Base-by-base conservation (phyloP, 73 alveolate genomes). In the Paramecium biaurelia region DNA sequence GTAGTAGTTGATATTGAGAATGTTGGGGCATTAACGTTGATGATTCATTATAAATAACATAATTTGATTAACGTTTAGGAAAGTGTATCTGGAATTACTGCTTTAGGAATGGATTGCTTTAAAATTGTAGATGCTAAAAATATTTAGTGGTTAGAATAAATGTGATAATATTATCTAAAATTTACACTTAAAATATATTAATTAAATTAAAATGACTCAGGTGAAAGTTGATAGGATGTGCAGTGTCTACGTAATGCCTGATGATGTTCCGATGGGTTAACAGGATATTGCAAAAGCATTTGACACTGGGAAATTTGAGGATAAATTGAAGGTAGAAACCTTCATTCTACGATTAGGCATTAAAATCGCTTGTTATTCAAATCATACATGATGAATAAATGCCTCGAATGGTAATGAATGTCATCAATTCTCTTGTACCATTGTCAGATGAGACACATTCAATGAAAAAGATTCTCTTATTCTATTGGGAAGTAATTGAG, bases 401-500 rank as follows among this genome's bases (percentile, higher is more conserved):
- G 57, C 99, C 99, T 12, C 86, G 98, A 72, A 95, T 96, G 96
- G 93, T 96, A 41, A 98, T 98, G 99, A 92, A 93, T 9, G 97
- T 98, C 41, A 93, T 97, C 72, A 97, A 95, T 28, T 93, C 93
- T 70, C 96, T 94, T 53, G 97, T 96, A 58, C 96, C 98, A 45
- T 89, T 94, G 30, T 93, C 95, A 88, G 99, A 94, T 0, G 99
- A 96, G 67, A 93, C 93, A 67, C 98, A 96, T 58, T 96, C 94
- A 35, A 70, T 98, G 35, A 98, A 98, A 90, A 98, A 98, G 96
- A 93, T 98, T 26, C 92, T 97, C 57, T 93, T 98, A 57, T 94
- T 97, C 85, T 98, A 97, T 94, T 98, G 99, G 99, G 99, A 98
- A 96, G 98, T 96, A n/a, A 96, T 98, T 18, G 99, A 98, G 89